Evolutionary conservation across 345 rosid species (phyloP), one percentile per base, ranked within the genome.

Genomic region (Fremontodendron californicum): DNA sequence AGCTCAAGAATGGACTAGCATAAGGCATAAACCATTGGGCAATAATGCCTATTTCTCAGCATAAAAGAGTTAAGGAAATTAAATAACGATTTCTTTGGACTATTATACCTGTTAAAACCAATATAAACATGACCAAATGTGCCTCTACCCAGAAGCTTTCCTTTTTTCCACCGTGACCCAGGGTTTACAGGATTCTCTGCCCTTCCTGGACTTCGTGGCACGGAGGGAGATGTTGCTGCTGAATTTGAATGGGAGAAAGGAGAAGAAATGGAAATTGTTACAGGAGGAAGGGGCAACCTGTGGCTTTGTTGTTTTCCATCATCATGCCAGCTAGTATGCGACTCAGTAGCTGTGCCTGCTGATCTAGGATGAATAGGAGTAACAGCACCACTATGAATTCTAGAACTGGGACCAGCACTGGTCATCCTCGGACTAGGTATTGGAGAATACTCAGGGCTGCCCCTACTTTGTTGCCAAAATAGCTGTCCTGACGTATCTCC

Each of bases 381-480:
- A 31, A 91, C 96, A 46, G 93, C 90, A 77, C 96, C 96, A 69
- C 96, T 91, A 13, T 91, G 96, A 63, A 91, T 86, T 78, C 93
- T 85, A 43, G 96, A 91, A 81, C 93, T 78, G 57, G 96, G 93
- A 57, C 92, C 96, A 27, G 96, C 92, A 71, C 96, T 91, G 37
- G 90, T 80, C 92, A 91, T 87, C 76, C 90, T 83, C 25, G 96
- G 93, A 77, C 96, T 89, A 1, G 91, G 96, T 75, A 85, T 85
- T 0, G 96, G 92, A 52, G 96, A 91, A 81, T 81, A 86, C 80
- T 91, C 96, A 25, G 93, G 89, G 79, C 96, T 91, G 61, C 93
- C 89, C 83, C 89, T 78, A 78, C 89, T 89, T 54, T 85, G 91
- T 69, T 86, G 93, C 96, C 92, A 89, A 82, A 91, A 87, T 66